Conservation (phyloP, 768 basidiomycete species). For the Suillus brevipes region DNA sequence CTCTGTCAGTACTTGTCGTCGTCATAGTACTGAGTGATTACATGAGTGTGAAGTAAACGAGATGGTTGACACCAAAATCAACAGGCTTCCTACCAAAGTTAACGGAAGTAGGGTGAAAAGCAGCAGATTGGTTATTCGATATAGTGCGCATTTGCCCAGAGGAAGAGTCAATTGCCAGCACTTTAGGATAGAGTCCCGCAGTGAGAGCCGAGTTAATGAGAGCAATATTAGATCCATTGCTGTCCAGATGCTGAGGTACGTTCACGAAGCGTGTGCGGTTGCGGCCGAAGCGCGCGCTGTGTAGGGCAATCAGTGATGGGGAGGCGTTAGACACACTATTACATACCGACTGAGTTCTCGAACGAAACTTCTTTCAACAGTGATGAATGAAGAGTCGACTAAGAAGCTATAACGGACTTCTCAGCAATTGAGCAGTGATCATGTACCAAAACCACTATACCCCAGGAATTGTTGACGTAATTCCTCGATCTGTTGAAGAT, state of each 20-base stretch:
- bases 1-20: constrained; percentile 7
- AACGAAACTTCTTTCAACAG: constrained; percentile 61
- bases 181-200: constrained; percentile 89
- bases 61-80: constrained; percentile 74
- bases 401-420: constrained; percentile 57
- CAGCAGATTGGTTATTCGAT: constrained; percentile 73
- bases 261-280: constrained; percentile 72
- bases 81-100: constrained; percentile 72
- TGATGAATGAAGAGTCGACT: constrained; percentile 84
- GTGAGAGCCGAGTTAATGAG: constrained; percentile 81
- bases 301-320: background rate
- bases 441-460: constrained; percentile 35
- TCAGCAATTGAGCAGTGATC: constrained; percentile 7
- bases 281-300: constrained; percentile 73
- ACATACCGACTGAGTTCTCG: constrained; percentile 67
- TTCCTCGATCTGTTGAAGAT: constrained; percentile 95
- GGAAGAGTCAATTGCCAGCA: constrained; percentile 66
- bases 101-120: constrained; percentile 89
- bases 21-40: constrained; percentile 33
- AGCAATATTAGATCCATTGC: constrained; percentile 61
- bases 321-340: background rate
- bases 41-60: constrained; percentile 90
- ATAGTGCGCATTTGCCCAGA: constrained; percentile 74
- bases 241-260: constrained; percentile 70
- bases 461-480: constrained; percentile 87